Base-by-base conservation (phyloP, 305 asterid genomes). In the Fraxinus xanthoxyloides region DNA sequence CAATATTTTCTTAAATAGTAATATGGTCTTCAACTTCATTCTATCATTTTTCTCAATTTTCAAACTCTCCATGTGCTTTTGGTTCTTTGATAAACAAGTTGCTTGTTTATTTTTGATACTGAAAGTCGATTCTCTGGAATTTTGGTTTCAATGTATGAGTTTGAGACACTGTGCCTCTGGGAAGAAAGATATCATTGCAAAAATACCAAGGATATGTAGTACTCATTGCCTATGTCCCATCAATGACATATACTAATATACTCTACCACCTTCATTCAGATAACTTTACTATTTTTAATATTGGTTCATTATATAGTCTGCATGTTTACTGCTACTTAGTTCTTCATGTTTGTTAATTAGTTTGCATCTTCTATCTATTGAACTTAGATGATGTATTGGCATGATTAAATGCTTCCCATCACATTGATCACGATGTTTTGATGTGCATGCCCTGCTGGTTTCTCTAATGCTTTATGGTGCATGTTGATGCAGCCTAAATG, bases 401-500 rank as follows among this genome's bases (percentile, higher is more conserved):
- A 75, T 59, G 30, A 28, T 38, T 24, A 30, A 51, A 23, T 86
- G 77, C 59, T 74, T 74, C 77, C 51, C 61, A 21, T 21, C 69
- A 59, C 69, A 59, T 48, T 76, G 15, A 31, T 40, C 4, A n/a
- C 85, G 56, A 8, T 43, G 77, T 54, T 61, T 77, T 38, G 59
- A 70, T 77, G 81, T 81, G 75, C 84, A 34, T 61, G 77, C 76
- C 38, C 21, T 77, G 48, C 79, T 76, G 69, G 70, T 34, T 65
- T 80, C 82, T 74, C 80, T 84, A 79, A 85, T 83, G 84, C 80
- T 82, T 79, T 82, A 38, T 80, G 59, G 77, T 91, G 80, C 83
- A 28, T 87, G 83, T 82, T 91, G 79, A 56, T 91, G 92, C 98
- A 94, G 97, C 91, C 93, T 59, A 94, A 92, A 85, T 90, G 87